Evolutionary conservation across 2,329 filamentous ascomycete species (phyloP).

Genomic region (Penicillium sp.): DNA sequence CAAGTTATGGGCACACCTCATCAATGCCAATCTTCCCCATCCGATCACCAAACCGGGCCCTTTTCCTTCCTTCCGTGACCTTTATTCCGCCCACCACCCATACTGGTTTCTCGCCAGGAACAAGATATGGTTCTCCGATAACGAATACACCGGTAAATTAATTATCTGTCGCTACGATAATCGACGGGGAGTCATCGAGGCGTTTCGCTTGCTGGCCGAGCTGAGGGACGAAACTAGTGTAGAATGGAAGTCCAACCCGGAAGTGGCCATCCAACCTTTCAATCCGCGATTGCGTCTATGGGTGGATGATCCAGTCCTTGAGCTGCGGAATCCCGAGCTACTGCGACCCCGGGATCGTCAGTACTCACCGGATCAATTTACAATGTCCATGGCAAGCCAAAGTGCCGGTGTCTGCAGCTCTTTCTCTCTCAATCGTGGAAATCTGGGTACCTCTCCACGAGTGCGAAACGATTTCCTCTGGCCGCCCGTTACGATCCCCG

Average conservation of each 20-base stretch:
- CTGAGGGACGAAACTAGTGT: conserved; percentile 42
- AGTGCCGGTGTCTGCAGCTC: conserved; percentile 56
- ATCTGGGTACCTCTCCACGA: conserved; percentile 3
- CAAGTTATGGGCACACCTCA: conserved; percentile 65
- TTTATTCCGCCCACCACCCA: conserved; percentile 71
- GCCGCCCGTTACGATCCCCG: conserved; percentile 70
- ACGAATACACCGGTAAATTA: conserved; percentile 67
- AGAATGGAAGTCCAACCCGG: conserved; percentile 7
- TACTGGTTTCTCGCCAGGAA: conserved; percentile 79
- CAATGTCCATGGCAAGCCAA: conserved; percentile 26
- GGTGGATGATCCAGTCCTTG: conserved; percentile 67
- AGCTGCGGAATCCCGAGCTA: conserved; percentile 42
- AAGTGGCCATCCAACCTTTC: conserved; percentile 57
- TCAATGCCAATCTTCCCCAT: conserved; percentile 65
- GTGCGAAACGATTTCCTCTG: conserved; percentile 58
- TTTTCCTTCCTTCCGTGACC: conserved; percentile 61
- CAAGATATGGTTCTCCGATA: conserved; percentile 83
- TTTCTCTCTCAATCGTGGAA: conserved; percentile 57
- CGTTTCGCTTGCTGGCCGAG: conserved; percentile 68
- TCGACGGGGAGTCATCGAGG: conserved; percentile 70
- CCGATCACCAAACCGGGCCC: conserved; percentile 55
- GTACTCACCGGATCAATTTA: conserved; percentile 40
- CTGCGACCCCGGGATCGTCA: conserved; percentile 13
- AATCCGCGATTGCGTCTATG: conserved; percentile 67
- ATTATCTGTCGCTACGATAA: conserved; percentile 74